Conservation (phyloP, 257 asterid species). For the Lithospermum erythrorhizon region DNA sequence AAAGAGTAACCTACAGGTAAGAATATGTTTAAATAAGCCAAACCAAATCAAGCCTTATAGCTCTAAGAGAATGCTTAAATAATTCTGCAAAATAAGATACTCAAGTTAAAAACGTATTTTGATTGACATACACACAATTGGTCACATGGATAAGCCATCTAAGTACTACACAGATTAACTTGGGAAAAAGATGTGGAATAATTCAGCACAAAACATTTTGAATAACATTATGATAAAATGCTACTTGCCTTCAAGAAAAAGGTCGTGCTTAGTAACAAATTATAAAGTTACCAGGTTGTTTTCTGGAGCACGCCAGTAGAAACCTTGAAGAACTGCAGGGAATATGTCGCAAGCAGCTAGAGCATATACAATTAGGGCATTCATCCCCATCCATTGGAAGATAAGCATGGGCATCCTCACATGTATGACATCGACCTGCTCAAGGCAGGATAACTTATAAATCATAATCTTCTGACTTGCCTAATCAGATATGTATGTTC, state of each 20-base stretch:
- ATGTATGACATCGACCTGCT: slow-evolving; percentile 64
- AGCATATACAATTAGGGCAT: slow-evolving; percentile 75
- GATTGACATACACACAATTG: not conserved
- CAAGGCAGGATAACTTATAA: not conserved
- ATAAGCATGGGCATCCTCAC: slow-evolving; percentile 46
- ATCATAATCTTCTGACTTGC: not conserved
- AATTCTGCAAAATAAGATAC: not conserved
- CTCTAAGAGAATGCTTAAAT: no score
- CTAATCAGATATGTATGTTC: not conserved
- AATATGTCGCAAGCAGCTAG: slow-evolving; percentile 83
- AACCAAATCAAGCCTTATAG: no score
- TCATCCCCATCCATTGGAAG: slow-evolving; percentile 97
- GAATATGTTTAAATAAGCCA: not conserved
- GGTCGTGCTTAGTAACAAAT: not conserved
- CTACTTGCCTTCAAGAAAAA: not conserved
- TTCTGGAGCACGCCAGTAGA: slow-evolving; percentile 71
- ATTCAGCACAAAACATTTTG: no score
- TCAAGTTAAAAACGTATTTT: not conserved
- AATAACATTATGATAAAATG: not conserved
- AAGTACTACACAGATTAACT: no score
- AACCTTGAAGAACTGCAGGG: slow-evolving; percentile 78
- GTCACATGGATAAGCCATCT: no score
- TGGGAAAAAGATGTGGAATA: no score
- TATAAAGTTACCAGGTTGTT: slow-evolving; percentile 61
- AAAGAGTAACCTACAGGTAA: slow-evolving; percentile 41